Evolutionary conservation across 768 basidiomycete genomes (phyloP).

Genomic region (Cyclocybe cylindracea): DNA sequence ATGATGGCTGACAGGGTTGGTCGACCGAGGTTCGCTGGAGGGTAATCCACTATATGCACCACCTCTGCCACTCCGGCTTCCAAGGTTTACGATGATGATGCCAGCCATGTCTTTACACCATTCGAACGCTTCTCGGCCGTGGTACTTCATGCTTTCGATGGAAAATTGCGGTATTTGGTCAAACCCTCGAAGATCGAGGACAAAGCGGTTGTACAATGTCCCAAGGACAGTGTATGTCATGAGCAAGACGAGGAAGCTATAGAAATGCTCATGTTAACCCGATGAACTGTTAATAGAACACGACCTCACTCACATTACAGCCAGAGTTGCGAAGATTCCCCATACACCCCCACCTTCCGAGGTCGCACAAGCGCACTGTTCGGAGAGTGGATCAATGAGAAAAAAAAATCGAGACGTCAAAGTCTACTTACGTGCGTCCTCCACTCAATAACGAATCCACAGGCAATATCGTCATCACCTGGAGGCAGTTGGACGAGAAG

Average conservation of each 20-base stretch:
- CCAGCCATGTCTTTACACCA: conserved; percentile 41
- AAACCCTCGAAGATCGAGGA: conserved; percentile 68
- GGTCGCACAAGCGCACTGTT: conserved; percentile 72
- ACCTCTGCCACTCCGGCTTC: conserved; percentile 11
- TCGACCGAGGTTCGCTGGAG: conserved; percentile 16
- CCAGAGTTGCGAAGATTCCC: conserved; percentile 56
- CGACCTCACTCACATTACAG: conserved; percentile 53
- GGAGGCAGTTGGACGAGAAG: conserved; percentile 73
- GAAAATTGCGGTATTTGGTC: conserved; percentile 75
- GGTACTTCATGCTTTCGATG: conserved; percentile 50
- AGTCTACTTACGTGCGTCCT: conserved; percentile 61
- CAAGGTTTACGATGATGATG: conserved; percentile 24
- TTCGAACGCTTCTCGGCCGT: conserved; percentile 41
- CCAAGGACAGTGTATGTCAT: conserved; percentile 68
- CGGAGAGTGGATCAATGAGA: neutral
- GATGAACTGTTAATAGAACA: neutral
- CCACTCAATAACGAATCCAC: conserved; percentile 86
- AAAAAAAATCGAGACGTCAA: neutral
- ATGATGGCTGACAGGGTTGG: conserved; percentile 45
- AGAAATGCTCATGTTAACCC: neutral
- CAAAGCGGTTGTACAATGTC: conserved; percentile 77
- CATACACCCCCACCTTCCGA: conserved; percentile 51
- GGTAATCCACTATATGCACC: conserved; percentile 16
- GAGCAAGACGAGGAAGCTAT: conserved; percentile 56
- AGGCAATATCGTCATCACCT: conserved; percentile 60